Evolutionary conservation across 768 basidiomycete species (phyloP).

Genomic region (Neoboletus subvelutipes): DNA sequence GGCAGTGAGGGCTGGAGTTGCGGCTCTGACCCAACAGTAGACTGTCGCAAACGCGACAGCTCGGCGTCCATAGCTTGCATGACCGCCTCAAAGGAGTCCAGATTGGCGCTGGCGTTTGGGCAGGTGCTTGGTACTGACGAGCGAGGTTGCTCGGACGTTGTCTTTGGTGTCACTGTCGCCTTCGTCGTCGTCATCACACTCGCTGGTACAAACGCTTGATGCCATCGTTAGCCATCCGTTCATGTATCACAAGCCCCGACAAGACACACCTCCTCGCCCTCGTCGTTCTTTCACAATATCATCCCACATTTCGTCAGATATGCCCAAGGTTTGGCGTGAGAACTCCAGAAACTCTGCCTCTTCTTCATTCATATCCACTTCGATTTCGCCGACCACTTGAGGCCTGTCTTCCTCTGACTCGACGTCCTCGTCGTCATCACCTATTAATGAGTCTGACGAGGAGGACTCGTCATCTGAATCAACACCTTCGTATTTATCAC

Average conservation of each 20-base stretch:
- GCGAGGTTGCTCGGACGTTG: conserved; percentile 8
- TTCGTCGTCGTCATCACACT: conserved; percentile 13
- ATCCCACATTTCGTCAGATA: conserved; percentile 85
- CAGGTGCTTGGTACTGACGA: conserved; percentile 36
- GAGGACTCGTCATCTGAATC: conserved; percentile 89
- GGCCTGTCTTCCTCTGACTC: conserved; percentile 83
- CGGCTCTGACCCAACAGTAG: conserved; percentile 16
- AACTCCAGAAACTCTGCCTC: conserved; percentile 95
- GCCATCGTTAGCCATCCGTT: conserved; percentile 7
- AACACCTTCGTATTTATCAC: conserved; percentile 88
- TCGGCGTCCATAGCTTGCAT: conserved; percentile 96
- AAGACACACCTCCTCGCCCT: conserved; percentile 72
- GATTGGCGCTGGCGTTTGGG: conserved; percentile 57
- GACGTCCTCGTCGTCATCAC: conserved; percentile 43
- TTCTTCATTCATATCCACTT: conserved; percentile 91
- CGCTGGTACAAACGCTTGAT: conserved; percentile 59
- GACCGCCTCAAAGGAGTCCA: conserved; percentile 92
- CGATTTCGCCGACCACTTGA: conserved; percentile 78
- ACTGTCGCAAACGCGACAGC: conserved; percentile 49
- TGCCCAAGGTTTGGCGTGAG: conserved; percentile 87
- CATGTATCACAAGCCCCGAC: background rate
- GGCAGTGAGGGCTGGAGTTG: conserved; percentile 13
- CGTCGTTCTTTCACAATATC: conserved; percentile 80
- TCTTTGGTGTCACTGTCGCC: conserved; percentile 3
- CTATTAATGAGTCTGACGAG: conserved; percentile 49